Evolutionary conservation across 169 alveolate genomes (phyloP), one percentile per base, ranked within the genome.

Genomic region (Plasmodium inui): DNA sequence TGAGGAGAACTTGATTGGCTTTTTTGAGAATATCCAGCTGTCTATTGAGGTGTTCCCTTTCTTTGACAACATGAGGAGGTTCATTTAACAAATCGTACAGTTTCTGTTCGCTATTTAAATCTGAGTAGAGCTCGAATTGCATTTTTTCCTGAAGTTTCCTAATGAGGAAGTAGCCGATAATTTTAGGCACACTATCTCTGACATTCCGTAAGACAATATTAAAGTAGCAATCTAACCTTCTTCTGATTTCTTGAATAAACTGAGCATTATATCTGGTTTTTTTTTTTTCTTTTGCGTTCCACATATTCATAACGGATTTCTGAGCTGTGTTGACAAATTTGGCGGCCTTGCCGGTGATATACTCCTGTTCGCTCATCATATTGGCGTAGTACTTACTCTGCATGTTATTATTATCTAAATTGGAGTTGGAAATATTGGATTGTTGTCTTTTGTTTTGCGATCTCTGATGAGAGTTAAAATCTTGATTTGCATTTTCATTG

Each of bases 121-220:
- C 95, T 5, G 97, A 93, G 74, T 96, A 96, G 3, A 96, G 79
- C 55, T 93, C 95, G 78, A 93, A 95, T 55, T 95, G 97, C 97
- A 96, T 93, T 88, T 93, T 95, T 78, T 84, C 90, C 72, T 91
- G 97, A 1, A 95, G 91, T 83, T 95, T 95, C 61, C 98, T 93
- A 19, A 97, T 97, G 57, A 97, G 94, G 88, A 99, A 99, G 95
- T 97, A 98, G 10, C 99, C 99, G 78, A 99, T 98, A 22, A 97
- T 96, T 96, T 99, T 99, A 0, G 99, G 99, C 17, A 99, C 98
- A 19, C 99, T 95, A 96, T 99, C 99, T 95, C 99, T 97, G 46
- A 99, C 98, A 93, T 98, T 98, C 93, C 99, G 98, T 17, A 99
- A 97, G 22, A 99, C 99, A 22, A 99, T 96, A 55, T 97, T 97